These are phyloP conservation scores for Pseudophaeomoniella oleicola DNA, from an alignment of 2,329 filamentous ascomycete genomes.

Conservation along the genomic window DNA sequence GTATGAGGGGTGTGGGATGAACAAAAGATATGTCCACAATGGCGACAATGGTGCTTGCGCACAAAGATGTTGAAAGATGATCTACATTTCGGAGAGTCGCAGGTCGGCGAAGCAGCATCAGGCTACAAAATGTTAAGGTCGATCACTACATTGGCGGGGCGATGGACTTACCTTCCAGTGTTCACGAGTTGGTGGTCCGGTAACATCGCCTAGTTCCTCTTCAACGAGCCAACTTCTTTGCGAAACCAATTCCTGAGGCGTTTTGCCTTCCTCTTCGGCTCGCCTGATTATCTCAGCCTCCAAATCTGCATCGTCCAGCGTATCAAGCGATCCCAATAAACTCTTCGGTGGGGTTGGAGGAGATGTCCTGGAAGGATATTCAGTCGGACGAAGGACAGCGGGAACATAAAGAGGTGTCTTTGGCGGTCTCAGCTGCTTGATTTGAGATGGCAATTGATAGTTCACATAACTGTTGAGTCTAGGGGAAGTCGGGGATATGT, in stretches of 20 bases:
- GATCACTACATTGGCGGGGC: not conserved
- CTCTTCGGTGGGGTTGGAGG: slow-evolving; percentile 36
- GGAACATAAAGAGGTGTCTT: slow-evolving; percentile 50
- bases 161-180: slow-evolving; percentile 48
- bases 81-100: slow-evolving; percentile 43
- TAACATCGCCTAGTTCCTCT: slow-evolving; percentile 39
- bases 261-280: slow-evolving; percentile 2
- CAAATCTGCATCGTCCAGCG: slow-evolving; percentile 15
- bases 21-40: slow-evolving; percentile 53
- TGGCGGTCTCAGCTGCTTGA: slow-evolving; percentile 42
- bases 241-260: slow-evolving; percentile 4
- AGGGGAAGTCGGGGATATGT: slow-evolving; percentile 40
- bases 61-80: slow-evolving; percentile 46
- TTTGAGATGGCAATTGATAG: slow-evolving; percentile 20
- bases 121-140: too few relatives aligned
- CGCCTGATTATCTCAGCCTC: slow-evolving; percentile 8
- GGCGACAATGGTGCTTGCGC: slow-evolving; percentile 52
- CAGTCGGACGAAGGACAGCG: slow-evolving; percentile 46
- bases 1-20: slow-evolving; percentile 40
- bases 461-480: slow-evolving; percentile 22
- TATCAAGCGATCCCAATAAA: slow-evolving; percentile 40
- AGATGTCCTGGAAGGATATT: slow-evolving; percentile 31
- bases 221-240: slow-evolving; percentile 37
- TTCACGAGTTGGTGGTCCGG: slow-evolving; percentile 44
- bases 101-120: slow-evolving; percentile 40